Percentiles rank a stretch among this genome's conserved stretches.
Evolutionary conservation across 768 basidiomycete genomes (phyloP).

Genomic region (Russula virescens): DNA sequence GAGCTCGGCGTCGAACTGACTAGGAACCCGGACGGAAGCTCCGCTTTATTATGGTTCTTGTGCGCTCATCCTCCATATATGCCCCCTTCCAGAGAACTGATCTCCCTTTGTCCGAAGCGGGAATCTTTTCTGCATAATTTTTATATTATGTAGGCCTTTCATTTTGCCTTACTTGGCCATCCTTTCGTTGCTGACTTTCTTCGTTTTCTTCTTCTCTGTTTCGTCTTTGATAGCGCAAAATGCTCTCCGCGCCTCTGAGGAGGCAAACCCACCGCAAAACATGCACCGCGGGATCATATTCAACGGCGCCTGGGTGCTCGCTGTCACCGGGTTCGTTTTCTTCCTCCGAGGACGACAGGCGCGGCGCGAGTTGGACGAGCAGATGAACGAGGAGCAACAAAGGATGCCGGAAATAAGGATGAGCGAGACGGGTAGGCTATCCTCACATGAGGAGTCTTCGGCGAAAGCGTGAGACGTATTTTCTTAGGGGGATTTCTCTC

Average conservation of each 20-base stretch:
- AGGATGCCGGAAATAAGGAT: background rate
- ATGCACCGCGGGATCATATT: conserved; percentile 68
- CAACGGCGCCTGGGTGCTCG: conserved; percentile 47
- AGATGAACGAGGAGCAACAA: conserved; percentile 32
- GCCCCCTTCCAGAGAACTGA: background rate
- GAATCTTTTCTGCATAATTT: conserved; percentile 8
- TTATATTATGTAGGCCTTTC: background rate
- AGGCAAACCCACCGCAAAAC: conserved; percentile 64
- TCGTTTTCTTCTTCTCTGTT: background rate
- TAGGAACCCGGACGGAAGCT: conserved; percentile 70
- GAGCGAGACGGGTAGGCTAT: background rate
- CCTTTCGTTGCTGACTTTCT: background rate
- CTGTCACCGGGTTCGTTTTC: conserved; percentile 39
- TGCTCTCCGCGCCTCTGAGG: conserved; percentile 56
- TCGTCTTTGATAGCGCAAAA: conserved; percentile 33
- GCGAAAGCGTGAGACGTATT: background rate
- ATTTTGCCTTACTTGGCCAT: background rate
- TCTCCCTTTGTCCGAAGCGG: background rate
- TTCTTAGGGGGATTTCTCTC: too few relatives aligned
- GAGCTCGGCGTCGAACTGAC: conserved; percentile 80
- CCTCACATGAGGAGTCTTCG: background rate
- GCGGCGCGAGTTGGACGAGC: conserved; percentile 57
- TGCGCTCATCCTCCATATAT: conserved; percentile 32
- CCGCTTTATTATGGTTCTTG: conserved; percentile 73
- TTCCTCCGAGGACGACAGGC: conserved; percentile 55